A percentile compares a stretch with the other conserved stretches of the same genome.
Evolutionary conservation across 2,329 filamentous ascomycete genomes (phyloP).

Genomic region (Claviceps capensis): DNA sequence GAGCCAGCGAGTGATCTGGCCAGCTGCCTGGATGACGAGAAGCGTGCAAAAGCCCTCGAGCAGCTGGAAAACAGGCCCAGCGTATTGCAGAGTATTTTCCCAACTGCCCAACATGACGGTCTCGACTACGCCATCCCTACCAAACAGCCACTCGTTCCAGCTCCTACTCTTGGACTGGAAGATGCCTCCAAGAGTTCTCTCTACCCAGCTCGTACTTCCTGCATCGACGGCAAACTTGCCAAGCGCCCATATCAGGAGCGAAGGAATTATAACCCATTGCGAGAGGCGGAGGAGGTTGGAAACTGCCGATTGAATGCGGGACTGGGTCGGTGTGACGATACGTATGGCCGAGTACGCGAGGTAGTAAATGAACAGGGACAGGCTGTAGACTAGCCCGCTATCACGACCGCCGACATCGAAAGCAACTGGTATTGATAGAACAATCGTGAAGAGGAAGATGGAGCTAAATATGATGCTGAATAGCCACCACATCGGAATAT

Average conservation of each 20-base stretch:
- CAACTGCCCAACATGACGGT: conserved; percentile 69
- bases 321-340: conserved; percentile 65
- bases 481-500: conserved; percentile 62
- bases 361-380: conserved; percentile 82
- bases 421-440: conserved; percentile 90
- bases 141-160: conserved; percentile 75
- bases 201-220: conserved; percentile 66
- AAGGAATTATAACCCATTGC: conserved; percentile 79
- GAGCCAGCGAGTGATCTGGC: conserved; percentile 87
- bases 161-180: conserved; percentile 48
- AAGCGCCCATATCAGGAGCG: conserved; percentile 84
- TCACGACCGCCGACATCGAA: conserved; percentile 96
- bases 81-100: conserved; percentile 81
- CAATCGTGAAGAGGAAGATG: conserved; percentile 78
- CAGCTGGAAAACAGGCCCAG: conserved; percentile 86
- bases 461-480: conserved; percentile 67
- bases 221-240: conserved; percentile 90
- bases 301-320: conserved; percentile 59
- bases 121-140: conserved; percentile 71
- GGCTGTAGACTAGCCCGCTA: conserved; percentile 85
- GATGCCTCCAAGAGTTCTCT: conserved; percentile 59
- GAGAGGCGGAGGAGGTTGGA: conserved; percentile 56
- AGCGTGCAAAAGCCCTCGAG: conserved; percentile 94
- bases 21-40: conserved; percentile 85
- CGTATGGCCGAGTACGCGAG: conserved; percentile 72